phyloP scores from a whole-genome alignment of 306 rosid genomes.

The Prunus mongolica region DNA sequence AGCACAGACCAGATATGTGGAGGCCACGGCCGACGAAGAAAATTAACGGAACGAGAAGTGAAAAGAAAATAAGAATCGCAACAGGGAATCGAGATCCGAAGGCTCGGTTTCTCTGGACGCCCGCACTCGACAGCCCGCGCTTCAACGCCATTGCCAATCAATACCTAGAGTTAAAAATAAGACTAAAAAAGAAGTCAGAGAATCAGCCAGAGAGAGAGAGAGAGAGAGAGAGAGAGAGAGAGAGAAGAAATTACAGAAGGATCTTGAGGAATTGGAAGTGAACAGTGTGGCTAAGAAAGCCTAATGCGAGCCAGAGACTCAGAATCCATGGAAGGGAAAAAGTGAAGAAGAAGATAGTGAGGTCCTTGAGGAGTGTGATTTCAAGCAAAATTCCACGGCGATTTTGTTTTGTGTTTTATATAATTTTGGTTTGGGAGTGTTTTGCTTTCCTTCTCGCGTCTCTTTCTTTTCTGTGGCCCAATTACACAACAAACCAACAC shows the following conservation, averaged over 20 bases:
- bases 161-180: slow-evolving; percentile 14
- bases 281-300: background rate
- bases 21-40: slow-evolving; percentile 69
- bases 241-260: background rate
- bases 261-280: background rate
- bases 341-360: background rate
- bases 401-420: background rate
- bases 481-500: background rate
- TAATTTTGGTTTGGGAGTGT: background rate
- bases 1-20: slow-evolving; percentile 45
- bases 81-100: slow-evolving; percentile 50
- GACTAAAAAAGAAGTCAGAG: background rate
- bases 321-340: background rate
- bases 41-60: slow-evolving; percentile 49
- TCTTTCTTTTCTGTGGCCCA: background rate
- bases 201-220: background rate
- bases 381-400: background rate
- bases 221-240: background rate
- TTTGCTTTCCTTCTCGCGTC: background rate
- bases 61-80: slow-evolving; percentile 40
- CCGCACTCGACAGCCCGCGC: slow-evolving; percentile 39
- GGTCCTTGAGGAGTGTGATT: background rate
- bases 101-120: slow-evolving; percentile 37
- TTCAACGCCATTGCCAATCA: slow-evolving; percentile 55
- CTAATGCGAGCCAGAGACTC: background rate